phyloP scores from a whole-genome alignment of 208 protist genomes.

The Crithidia brevicula region DNA sequence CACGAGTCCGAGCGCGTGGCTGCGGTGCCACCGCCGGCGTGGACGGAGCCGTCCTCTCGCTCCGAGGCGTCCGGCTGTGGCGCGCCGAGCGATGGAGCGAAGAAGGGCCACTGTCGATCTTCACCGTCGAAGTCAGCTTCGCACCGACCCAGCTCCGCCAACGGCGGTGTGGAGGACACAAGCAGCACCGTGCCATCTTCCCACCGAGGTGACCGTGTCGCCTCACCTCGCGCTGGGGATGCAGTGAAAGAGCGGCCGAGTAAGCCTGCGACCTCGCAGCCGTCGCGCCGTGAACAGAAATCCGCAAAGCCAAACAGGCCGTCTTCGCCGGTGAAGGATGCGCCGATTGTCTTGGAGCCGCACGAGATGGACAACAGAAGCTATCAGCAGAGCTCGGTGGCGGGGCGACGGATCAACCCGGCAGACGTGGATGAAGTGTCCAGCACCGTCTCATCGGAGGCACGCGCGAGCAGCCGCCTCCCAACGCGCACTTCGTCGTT shows the following conservation, averaged over 20 bases:
- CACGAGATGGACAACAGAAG: not conserved
- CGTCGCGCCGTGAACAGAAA: not conserved
- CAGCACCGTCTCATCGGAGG: not conserved
- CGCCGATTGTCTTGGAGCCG: slow-evolving; percentile 1
- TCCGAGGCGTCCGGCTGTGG: not conserved
- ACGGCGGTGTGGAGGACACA: not conserved
- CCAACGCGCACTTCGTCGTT: slow-evolving; percentile 20
- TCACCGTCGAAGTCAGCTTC: not conserved
- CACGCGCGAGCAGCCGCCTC: slow-evolving; percentile 8
- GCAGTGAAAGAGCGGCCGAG: not conserved
- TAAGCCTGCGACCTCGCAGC: not conserved
- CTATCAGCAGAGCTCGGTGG: too few relatives aligned
- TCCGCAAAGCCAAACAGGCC: not conserved
- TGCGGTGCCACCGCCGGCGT: not conserved
- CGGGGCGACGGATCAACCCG: not conserved
- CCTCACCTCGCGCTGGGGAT: not conserved
- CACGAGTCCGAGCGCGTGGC: slow-evolving; percentile 16
- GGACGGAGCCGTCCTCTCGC: not conserved
- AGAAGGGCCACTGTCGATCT: not conserved
- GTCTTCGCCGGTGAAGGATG: not conserved
- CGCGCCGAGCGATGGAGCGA: not conserved
- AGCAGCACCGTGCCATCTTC: slow-evolving; percentile 3
- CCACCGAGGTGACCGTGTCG: not conserved
- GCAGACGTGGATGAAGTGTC: not conserved
- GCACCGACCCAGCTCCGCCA: not conserved